Base-by-base conservation (phyloP, 2,329 filamentous ascomycete genomes). In the Neopestalotiopsis clavispora region DNA sequence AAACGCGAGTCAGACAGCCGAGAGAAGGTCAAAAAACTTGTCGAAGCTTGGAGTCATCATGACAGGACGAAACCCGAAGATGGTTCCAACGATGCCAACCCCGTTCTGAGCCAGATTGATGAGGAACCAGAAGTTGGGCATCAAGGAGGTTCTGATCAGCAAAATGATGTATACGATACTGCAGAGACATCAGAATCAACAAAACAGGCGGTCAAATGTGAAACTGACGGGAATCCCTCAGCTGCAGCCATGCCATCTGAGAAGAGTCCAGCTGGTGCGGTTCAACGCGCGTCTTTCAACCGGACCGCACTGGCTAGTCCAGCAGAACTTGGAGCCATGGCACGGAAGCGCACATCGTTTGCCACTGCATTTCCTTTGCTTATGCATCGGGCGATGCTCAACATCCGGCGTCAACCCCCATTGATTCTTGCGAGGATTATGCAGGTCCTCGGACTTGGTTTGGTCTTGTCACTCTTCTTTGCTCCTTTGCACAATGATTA, bases 401-500 rank as follows among this genome's bases (percentile, higher is more conserved):
- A 94, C 79, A 85, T 92, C 64, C 86, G 87, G 4, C 86, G 91
- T 0, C 90, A 92, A 73, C 90, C 90, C 0, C 84, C 86, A 13
- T 82, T 92, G 2, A 81, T 93, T 38, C 79, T 91, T 63, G 90
- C 90, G 1, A 87, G 91, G 1, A 87, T 87, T 2, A 91, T 90
- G 84, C 91, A 93, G 77, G 88, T 92, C 1, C 78, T 90, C 1
- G 90, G 89, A 0, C 81, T 93, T 3, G 88, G 85, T 2, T 81
- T 91, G 52, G 85, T 93, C 45, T 82, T 93, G 12, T 82, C 90
- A 0, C 81, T 92, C 13, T 93, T 93, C 83, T 94, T 94, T 75
- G 87, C 92, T 0, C 92, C 92, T 0, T 78, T 94, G 3, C 86
- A 89, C 72, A 85, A 89, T 74, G 86, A 94, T 77, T 94, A 92